Evolutionary conservation across 345 rosid species (phyloP).

Genomic region (Gossypium raimondii): DNA sequence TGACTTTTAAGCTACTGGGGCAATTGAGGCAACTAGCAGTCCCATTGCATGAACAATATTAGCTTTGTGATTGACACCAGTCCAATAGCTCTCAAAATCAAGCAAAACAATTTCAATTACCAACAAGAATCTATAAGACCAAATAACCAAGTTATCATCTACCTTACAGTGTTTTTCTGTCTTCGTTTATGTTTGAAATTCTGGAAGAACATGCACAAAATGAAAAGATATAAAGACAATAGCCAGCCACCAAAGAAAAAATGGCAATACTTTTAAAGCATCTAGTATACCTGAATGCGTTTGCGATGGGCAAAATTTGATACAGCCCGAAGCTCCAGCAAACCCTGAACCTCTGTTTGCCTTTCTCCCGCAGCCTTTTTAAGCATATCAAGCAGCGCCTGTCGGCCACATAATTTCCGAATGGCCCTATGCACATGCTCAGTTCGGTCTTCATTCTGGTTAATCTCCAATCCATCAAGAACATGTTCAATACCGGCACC

Average conservation of each 20-base stretch:
- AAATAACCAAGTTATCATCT: neutral
- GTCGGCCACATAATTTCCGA: slow-evolving; percentile 84
- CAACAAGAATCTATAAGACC: slow-evolving; percentile 1
- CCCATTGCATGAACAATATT: neutral
- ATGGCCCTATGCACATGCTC: slow-evolving; percentile 64
- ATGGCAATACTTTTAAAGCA: slow-evolving; percentile 2
- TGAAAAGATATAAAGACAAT: neutral
- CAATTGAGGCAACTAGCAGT: neutral
- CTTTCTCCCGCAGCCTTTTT: slow-evolving; percentile 80
- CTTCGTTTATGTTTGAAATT: neutral
- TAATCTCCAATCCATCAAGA: slow-evolving; percentile 55
- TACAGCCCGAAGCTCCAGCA: slow-evolving; percentile 65
- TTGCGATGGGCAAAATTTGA: slow-evolving; percentile 86
- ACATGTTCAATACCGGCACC: slow-evolving; percentile 66
- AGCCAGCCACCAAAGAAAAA: neutral
- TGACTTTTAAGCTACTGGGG: neutral
- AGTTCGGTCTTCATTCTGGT: slow-evolving; percentile 37
- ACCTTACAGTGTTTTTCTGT: neutral
- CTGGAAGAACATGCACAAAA: neutral
- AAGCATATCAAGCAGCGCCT: slow-evolving; percentile 80
- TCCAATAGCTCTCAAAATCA: neutral
- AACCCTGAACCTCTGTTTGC: slow-evolving; percentile 64
- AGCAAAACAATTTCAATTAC: neutral
- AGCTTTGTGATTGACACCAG: neutral
- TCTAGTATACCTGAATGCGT: slow-evolving; percentile 72